Evolutionary conservation across 306 rosid genomes (phyloP), one percentile per base, ranked within the genome.

Genomic region (Rosa rugosa): DNA sequence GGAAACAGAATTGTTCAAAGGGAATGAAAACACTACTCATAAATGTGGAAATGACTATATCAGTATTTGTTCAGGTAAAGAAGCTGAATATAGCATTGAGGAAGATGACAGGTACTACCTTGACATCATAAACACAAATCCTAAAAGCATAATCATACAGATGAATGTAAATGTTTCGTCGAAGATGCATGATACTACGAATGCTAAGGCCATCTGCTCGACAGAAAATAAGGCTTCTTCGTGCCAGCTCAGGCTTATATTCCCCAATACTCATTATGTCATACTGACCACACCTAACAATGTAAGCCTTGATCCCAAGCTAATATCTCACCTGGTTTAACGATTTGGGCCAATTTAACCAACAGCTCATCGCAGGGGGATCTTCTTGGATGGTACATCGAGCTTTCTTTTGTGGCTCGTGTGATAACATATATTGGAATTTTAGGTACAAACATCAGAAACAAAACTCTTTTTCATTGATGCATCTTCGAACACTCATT

Each of bases 81-180:
- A 84, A 69, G 89, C 81, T n/a, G 87, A 85, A 71, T 91, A 80
- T 80, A 38, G 18, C 1, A 72, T 89, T n/a, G 91, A 86, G 79
- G 92, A 89, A 81, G 97, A 89, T 42, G 87, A 89, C 57, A 81
- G 66, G 22, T 88, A 93, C 88, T 78, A 84, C 69, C 71, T 93
- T 75, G 93, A 85, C 17, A 67, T 93, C 79, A 79, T 83, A 69
- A 91, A 87, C 88, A 66, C 83, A 79, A 87, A 89, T 78, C 45
- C 68, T 3, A 84, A 77, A 81, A 89, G 76, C 84, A 83, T 84
- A 77, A 84, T 89, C 53, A 41, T 82, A 75, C 84, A 49, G 42
- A 11, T 89, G 83, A 73, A 68, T 45, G 42, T 87, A 42, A 84
- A 84, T 72, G 85, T 89, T 75, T 89, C 91, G 2, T 88, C 97